phyloP scores from a whole-genome alignment of 257 asterid species.

The Lycium barbarum region DNA sequence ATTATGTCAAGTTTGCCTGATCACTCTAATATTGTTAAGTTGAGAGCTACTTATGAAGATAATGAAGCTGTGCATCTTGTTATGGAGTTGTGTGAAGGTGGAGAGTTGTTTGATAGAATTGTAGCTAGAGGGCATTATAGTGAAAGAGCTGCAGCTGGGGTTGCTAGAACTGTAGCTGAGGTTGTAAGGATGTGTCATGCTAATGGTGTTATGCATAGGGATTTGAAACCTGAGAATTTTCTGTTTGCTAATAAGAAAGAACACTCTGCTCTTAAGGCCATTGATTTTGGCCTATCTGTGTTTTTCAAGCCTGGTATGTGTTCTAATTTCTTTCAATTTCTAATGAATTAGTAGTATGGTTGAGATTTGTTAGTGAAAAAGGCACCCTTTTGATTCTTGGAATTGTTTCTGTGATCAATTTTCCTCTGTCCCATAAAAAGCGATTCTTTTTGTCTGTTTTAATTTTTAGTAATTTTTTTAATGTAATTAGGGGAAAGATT shows the following conservation, averaged over 20 bases:
- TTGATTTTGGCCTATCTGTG: conserved; percentile 85
- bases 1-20: conserved; percentile 92
- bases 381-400: neutral
- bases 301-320: conserved; percentile 81
- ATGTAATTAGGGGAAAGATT: conserved; percentile 66
- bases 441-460: neutral
- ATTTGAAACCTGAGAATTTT: conserved; percentile 97
- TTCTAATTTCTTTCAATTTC: neutral
- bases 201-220: conserved; percentile 91
- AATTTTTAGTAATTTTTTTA: conserved; percentile 8
- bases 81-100: conserved; percentile 97
- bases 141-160: conserved; percentile 86
- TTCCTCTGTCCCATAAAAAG: neutral
- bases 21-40: conserved; percentile 76
- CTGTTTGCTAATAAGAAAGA: conserved; percentile 88
- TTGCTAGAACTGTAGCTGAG: conserved; percentile 79
- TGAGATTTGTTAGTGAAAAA: neutral
- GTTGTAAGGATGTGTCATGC: conserved; percentile 87
- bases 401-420: neutral
- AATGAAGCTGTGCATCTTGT: conserved; percentile 90
- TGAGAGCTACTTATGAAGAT: conserved; percentile 91
- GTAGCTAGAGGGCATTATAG: conserved; percentile 97
- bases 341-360: neutral
- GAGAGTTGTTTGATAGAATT: conserved; percentile 86
- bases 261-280: conserved; percentile 78